Evolutionary conservation across 108 stramenopile genomes (phyloP).

Genomic region (Aurantiochytrium sp.): DNA sequence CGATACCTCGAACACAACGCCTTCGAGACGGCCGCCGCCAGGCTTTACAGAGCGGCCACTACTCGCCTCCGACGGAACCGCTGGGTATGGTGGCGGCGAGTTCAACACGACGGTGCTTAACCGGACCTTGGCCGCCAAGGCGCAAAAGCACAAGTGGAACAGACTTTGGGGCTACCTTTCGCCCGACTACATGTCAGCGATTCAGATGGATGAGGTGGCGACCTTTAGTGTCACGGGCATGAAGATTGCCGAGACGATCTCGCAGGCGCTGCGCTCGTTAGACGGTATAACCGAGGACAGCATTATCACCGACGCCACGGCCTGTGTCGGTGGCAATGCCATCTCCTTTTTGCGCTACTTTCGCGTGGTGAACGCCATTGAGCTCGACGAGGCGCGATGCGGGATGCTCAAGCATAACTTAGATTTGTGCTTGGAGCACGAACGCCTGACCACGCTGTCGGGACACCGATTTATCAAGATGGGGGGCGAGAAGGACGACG

Average conservation of each 20-base stretch:
- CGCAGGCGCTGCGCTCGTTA: slow-evolving; percentile 22
- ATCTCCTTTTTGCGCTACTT: slow-evolving; percentile 32
- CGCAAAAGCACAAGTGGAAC: not conserved
- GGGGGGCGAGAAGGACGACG: not conserved
- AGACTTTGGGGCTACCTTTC: not conserved
- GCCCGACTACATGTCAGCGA: not conserved
- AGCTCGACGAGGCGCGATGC: slow-evolving; percentile 18
- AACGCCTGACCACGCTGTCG: too few relatives aligned
- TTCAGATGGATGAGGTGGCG: slow-evolving; percentile 28
- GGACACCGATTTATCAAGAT: not conserved
- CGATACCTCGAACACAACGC: not conserved
- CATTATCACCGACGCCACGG: slow-evolving; percentile 29
- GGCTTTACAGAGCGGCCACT: not conserved
- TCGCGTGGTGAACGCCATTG: slow-evolving; percentile 15
- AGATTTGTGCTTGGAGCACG: not conserved
- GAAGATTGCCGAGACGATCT: slow-evolving; percentile 29
- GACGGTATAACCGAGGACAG: slow-evolving; percentile 17
- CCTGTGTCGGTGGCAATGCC: slow-evolving; percentile 41
- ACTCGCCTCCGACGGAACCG: not conserved
- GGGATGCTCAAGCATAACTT: slow-evolving; percentile 31
- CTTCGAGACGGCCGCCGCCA: not conserved
- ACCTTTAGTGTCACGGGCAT: slow-evolving; percentile 38
- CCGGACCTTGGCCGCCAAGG: not conserved
- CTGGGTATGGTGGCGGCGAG: slow-evolving; percentile 9
- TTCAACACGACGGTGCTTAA: not conserved